Evolutionary conservation across 2,329 filamentous ascomycete genomes (phyloP), one percentile per base, ranked within the genome.

Genomic region (Phyllosticta capitalensis): DNA sequence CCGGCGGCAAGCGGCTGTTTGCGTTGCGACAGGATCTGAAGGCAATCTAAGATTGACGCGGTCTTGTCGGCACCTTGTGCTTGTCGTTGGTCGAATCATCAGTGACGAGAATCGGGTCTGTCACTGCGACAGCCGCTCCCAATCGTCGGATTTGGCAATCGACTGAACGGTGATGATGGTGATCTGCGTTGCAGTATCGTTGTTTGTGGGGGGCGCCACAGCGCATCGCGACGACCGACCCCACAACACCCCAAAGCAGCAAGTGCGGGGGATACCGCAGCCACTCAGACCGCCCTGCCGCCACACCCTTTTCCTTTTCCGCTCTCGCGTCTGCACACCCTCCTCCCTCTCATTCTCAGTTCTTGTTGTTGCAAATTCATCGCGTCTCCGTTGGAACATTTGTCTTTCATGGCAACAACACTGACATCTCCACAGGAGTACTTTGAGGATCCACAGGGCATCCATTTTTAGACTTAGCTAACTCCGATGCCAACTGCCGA

Each of bases 401-500:
- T n/a, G n/a, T n/a, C n/a, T n/a, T n/a, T n/a, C n/a, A n/a, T n/a
- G n/a, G n/a, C n/a, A n/a, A n/a, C n/a, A n/a, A n/a, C n/a, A 26
- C 24, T 26, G 24, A 26, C 7, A 4, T 26, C 24, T 26, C 7
- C 24, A 26, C 24, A 26, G 24, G 24, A 26, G 24, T 26, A 26
- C 24, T 3, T 3, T 26, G 24, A 26, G 24, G 24, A 7, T 26
- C 24, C 24, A 26, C 7, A 24, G 45, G 26, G 20, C 49, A 24
- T 38, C 14, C 26, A 26, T 26, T 3, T 26, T 26, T 26, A 26
- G 7, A 26, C 24, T 26, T 26, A 4, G 24, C 24, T 26, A 26
- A 26, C 4, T 26, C 56, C 56, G 56, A 51, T 3, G 20, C 7
- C 24, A 59, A 54, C 22, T 59, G 56, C 56, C 56, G 56, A 52